phyloP scores from a whole-genome alignment of 352 stramenopile genomes.

The Elongisporangium prolatum region DNA sequence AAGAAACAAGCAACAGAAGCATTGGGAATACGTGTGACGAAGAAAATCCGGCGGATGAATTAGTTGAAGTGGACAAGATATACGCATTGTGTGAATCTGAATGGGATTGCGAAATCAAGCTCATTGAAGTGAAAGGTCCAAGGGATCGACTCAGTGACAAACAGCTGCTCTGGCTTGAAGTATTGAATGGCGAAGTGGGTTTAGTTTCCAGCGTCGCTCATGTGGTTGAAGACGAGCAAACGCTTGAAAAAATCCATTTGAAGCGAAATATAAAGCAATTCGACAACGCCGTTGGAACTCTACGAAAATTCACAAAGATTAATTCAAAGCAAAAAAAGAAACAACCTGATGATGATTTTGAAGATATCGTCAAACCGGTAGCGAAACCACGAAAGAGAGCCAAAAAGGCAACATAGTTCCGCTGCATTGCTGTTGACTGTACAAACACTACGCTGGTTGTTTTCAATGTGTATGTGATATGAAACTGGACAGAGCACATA shows the following conservation, averaged over 20 bases:
- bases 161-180: slow-evolving; percentile 71
- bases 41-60: not conserved
- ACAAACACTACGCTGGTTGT: not conserved
- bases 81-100: not conserved
- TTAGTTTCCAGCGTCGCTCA: slow-evolving; percentile 63
- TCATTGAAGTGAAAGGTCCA: slow-evolving; percentile 87
- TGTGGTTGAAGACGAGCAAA: slow-evolving; percentile 63
- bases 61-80: not conserved
- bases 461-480: not conserved
- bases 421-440: not conserved
- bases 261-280: slow-evolving; percentile 26
- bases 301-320: not conserved
- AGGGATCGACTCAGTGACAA: slow-evolving; percentile 81
- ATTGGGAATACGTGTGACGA: not conserved
- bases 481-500: not conserved
- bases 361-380: not conserved
- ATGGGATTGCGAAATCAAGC: slow-evolving; percentile 33
- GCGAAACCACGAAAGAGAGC: not conserved
- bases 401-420: not conserved
- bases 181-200: slow-evolving; percentile 52
- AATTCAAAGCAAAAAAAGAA: slow-evolving; percentile 4
- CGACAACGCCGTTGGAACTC: not conserved
- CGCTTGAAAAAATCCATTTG: slow-evolving; percentile 17
- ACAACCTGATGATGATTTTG: slow-evolving; percentile 1
- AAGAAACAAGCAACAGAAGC: not conserved